A percentile compares a stretch with the other conserved stretches of the same genome.
Evolutionary conservation across 805 yeast species (phyloP).

Genomic region (Pachysolen tannophilus): DNA sequence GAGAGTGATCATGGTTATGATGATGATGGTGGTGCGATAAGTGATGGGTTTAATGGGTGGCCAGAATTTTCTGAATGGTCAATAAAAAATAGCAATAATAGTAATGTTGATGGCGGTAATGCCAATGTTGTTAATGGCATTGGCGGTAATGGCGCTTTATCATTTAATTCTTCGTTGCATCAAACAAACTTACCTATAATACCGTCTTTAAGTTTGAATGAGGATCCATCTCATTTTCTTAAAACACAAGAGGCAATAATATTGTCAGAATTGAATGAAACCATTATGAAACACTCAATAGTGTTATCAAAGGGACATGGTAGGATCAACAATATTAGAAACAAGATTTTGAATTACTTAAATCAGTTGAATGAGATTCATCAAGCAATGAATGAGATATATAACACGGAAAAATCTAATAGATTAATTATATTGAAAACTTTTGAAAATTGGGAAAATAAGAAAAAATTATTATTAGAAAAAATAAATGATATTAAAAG

Average conservation of each 20-base stretch:
- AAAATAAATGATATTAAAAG: constrained; percentile 32
- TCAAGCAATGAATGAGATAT: constrained; percentile 38
- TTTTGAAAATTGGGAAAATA: constrained; percentile 33
- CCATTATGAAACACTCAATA: constrained; percentile 18
- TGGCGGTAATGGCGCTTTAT: constrained; percentile 12
- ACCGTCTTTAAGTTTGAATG: constrained; percentile 8
- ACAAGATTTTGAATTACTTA: constrained; percentile 16
- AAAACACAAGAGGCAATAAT: constrained; percentile 22
- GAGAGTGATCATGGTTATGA: too few relatives aligned
- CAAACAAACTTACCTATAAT: constrained; percentile 4
- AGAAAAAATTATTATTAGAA: constrained; percentile 24
- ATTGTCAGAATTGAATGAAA: constrained; percentile 16
- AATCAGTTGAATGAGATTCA: constrained; percentile 33
- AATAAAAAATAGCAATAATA: constrained; percentile 2
- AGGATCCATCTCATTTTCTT: constrained; percentile 25
- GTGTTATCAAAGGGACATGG: constrained; percentile 27
- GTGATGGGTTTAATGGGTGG: too few relatives aligned
- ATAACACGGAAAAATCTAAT: constrained; percentile 27
- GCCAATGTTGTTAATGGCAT: constrained; percentile 9
- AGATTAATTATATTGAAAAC: constrained; percentile 19
- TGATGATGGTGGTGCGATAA: too few relatives aligned
- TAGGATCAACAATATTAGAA: constrained; percentile 22
- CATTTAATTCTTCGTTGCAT: not conserved
- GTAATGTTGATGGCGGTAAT: not conserved
- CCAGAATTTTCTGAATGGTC: constrained; percentile 8